These are phyloP conservation scores for Mycena leptocephala DNA, from an alignment of 768 basidiomycete species.

Conservation along the genomic window DNA sequence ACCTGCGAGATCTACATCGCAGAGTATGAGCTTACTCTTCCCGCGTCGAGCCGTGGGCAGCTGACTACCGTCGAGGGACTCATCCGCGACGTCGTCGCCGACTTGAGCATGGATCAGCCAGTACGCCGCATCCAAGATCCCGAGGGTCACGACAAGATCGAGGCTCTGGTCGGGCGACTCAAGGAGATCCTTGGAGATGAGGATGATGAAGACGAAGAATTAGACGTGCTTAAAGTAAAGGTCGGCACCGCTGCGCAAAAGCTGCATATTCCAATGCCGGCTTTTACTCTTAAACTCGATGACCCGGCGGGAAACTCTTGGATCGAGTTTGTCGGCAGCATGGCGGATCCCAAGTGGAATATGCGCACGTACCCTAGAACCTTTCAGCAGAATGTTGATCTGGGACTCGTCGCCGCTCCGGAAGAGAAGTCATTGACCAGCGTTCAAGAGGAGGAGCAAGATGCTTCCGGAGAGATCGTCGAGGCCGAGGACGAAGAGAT, in stretches of 20 bases:
- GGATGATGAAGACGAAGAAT: constrained; percentile 66
- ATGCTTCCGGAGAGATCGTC: constrained; percentile 35
- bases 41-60: constrained; percentile 86
- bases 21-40: constrained; percentile 93
- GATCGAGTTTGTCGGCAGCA: constrained; percentile 89
- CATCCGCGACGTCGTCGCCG: constrained; percentile 84
- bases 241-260: constrained; percentile 52
- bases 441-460: constrained; percentile 33
- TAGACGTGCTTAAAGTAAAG: constrained; percentile 45
- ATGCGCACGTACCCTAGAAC: constrained; percentile 88
- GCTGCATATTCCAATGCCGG: constrained; percentile 70
- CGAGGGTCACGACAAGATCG: constrained; percentile 80
- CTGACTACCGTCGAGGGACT: constrained; percentile 98
- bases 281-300: constrained; percentile 90
- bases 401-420: constrained; percentile 79
- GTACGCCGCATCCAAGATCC: constrained; percentile 87
- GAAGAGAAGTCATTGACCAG: constrained; percentile 48
- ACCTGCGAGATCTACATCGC: constrained; percentile 88
- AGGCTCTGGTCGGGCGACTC: constrained; percentile 79
- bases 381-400: constrained; percentile 81
- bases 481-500: constrained; percentile 83
- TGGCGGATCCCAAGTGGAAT: constrained; percentile 95
- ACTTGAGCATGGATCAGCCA: constrained; percentile 88
- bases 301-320: constrained; percentile 98
- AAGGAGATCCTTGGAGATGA: constrained; percentile 76